Conservation (phyloP, 352 stramenopile genomes). For the Phytopythium boreale region DNA sequence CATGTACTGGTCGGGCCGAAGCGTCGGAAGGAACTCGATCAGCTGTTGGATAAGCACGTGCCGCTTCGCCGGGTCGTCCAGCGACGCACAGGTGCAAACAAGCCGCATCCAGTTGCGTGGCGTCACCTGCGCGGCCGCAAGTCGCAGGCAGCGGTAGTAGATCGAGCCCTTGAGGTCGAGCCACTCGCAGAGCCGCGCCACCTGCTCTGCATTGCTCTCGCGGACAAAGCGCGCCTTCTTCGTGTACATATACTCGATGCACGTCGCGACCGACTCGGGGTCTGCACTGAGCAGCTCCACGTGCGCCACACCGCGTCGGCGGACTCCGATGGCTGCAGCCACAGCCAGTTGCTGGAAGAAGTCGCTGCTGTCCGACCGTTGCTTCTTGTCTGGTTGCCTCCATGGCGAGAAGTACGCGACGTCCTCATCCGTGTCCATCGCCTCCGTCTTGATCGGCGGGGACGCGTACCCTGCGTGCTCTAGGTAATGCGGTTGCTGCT, state of each 20-base stretch:
- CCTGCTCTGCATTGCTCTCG: conserved; percentile 26
- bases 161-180: conserved; percentile 35
- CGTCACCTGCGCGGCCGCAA: conserved; percentile 27
- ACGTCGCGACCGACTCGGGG: conserved; percentile 37
- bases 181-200: conserved; percentile 44
- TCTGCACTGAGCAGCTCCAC: conserved; percentile 38
- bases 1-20: conserved; percentile 20
- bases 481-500: neutral
- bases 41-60: conserved; percentile 28
- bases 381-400: neutral
- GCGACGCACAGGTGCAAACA: conserved; percentile 18
- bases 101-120: conserved; percentile 48
- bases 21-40: conserved; percentile 25
- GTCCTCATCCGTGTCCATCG: neutral
- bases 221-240: conserved; percentile 30
- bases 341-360: neutral
- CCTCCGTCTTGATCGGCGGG: neutral
- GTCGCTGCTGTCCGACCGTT: neutral
- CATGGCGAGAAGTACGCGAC: neutral
- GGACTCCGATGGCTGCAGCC: neutral
- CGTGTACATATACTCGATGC: conserved; percentile 61
- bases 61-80: conserved; percentile 19
- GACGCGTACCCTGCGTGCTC: neutral
- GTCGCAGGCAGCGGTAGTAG: conserved; percentile 33
- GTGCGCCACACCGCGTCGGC: conserved; percentile 21